Conservation (phyloP, 169 alveolate species). For the Plasmodium gonderi region DNA sequence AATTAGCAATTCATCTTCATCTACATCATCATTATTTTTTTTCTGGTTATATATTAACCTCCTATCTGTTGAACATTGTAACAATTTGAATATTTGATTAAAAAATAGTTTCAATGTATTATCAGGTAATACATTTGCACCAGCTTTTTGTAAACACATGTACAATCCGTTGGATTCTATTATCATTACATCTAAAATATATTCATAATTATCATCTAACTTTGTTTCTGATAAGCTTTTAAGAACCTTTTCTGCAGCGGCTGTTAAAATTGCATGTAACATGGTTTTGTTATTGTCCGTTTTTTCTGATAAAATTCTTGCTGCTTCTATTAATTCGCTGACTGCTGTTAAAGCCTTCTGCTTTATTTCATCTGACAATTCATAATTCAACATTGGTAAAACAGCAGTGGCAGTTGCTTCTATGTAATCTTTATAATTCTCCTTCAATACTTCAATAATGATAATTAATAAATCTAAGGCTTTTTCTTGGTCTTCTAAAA, state of each 20-base stretch:
- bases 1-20: constrained; percentile 83
- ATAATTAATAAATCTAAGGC: constrained; percentile 77
- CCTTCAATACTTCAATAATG: constrained; percentile 83
- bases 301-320: constrained; percentile 78
- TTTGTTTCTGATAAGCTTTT: constrained; percentile 61
- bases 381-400: constrained; percentile 81
- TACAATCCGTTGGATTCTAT: constrained; percentile 82
- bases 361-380: constrained; percentile 86
- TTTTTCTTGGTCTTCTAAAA: constrained; percentile 83
- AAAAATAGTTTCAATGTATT: constrained; percentile 52
- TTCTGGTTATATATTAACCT: constrained; percentile 78
- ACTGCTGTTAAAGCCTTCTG: constrained; percentile 86
- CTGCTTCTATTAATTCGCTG: constrained; percentile 88
- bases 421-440: constrained; percentile 81
- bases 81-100: constrained; percentile 32
- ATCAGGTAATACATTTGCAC: constrained; percentile 82
- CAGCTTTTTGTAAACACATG: constrained; percentile 86
- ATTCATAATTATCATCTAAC: constrained; percentile 74
- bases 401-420: constrained; percentile 85
- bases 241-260: constrained; percentile 64
- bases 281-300: constrained; percentile 77
- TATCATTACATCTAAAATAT: constrained; percentile 78
- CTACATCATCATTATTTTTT: constrained; percentile 81
- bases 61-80: constrained; percentile 69
- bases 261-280: constrained; percentile 79